Percentiles rank a stretch among this genome's conserved stretches.
These are phyloP conservation scores for Sideroxylon spinosum DNA, from an alignment of 179 eudicot genomes.

Conservation along the genomic window DNA sequence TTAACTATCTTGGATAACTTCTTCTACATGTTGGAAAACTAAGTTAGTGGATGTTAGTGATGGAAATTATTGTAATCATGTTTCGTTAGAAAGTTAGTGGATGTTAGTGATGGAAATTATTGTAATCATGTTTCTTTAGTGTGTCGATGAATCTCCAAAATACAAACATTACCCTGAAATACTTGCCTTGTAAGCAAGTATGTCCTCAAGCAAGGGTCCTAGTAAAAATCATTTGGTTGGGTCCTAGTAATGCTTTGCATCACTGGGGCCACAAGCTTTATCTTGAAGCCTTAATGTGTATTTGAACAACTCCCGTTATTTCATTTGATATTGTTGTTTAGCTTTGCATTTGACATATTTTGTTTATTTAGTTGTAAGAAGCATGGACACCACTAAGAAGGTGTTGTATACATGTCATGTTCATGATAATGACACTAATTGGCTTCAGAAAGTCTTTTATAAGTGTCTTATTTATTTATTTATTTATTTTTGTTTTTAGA, in stretches of 20 bases:
- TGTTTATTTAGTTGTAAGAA: neutral
- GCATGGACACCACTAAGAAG: no score
- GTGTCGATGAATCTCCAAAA: no score
- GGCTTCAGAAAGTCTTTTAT: no score
- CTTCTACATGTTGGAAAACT: neutral
- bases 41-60: no score
- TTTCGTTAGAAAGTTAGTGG: neutral
- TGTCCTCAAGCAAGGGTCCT: neutral
- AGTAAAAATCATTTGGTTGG: neutral
- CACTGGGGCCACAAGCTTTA: neutral
- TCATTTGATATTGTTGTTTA: neutral
- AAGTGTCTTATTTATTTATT: no score
- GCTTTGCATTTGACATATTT: neutral
- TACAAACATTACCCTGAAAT: neutral
- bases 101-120: neutral
- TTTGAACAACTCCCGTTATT: neutral
- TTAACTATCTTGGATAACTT: neutral
- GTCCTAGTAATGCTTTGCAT: neutral
- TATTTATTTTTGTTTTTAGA: no score
- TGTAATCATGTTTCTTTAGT: neutral
- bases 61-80: no score
- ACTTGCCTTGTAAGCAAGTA: no score
- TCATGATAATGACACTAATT: no score
- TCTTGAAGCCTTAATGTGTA: neutral
- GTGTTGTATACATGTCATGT: no score